A percentile compares a stretch with the other conserved stretches of the same genome.
These are phyloP conservation scores for Aspergillus incahuasiensis DNA, from an alignment of 495 filamentous ascomycete genomes.

Conservation along the genomic window DNA sequence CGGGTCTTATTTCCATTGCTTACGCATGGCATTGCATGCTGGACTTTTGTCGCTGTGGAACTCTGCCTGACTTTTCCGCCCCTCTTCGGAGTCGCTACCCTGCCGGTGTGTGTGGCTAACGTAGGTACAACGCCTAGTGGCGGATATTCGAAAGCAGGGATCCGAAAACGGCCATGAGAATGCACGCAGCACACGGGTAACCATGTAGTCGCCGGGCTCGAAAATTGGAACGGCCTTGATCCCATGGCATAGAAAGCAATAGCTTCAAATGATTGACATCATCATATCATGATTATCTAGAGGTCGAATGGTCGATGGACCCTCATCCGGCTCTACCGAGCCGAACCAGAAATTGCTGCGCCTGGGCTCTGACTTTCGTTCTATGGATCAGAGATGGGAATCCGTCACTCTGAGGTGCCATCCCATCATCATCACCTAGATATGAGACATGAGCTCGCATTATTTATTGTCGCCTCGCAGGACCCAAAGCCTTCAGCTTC, in stretches of 20 bases:
- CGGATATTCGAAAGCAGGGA: slow-evolving; percentile 3
- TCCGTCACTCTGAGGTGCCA: too few species aligned
- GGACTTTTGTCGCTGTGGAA: background rate
- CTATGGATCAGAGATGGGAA: too few species aligned
- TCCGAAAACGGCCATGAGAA: background rate
- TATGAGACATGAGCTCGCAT: too few species aligned
- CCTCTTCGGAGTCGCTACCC: background rate
- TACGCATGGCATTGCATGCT: background rate
- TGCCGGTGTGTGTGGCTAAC: slow-evolving; percentile 5
- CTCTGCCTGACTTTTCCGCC: background rate
- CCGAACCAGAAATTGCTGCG: background rate
- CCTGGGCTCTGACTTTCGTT: background rate
- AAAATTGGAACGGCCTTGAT: background rate
- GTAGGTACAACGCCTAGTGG: slow-evolving; percentile 17
- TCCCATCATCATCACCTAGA: too few species aligned
- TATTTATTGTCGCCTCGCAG: too few species aligned
- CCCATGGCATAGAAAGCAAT: background rate
- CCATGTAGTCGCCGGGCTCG: background rate
- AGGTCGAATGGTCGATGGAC: background rate
- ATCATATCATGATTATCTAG: background rate
- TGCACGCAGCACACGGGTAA: background rate
- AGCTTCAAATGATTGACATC: slow-evolving; percentile 7
- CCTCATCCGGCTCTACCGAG: background rate
- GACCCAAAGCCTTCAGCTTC: too few species aligned
- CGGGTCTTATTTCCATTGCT: too few species aligned